Evolutionary conservation across 2,329 filamentous ascomycete genomes (phyloP).

Genomic region (Hypomyces perniciosus): DNA sequence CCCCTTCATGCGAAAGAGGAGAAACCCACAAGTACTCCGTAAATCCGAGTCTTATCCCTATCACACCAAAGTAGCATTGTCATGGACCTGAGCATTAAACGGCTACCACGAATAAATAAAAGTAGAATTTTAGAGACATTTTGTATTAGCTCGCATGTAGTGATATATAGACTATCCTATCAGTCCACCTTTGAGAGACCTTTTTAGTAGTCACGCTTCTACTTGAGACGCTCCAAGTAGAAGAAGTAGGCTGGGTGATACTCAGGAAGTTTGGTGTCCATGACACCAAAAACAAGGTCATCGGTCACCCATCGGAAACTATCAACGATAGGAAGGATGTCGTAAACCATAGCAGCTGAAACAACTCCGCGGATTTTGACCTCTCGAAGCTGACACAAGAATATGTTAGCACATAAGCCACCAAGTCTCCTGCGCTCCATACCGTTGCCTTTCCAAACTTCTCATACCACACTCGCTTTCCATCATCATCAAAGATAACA

Average conservation of each 20-base stretch:
- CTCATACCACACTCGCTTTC: conserved; percentile 9
- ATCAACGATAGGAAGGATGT: conserved; percentile 26
- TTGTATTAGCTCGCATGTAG: too few species aligned
- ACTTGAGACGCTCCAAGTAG: conserved; percentile 14
- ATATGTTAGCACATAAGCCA: background rate
- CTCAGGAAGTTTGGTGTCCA: conserved; percentile 19
- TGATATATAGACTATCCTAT: too few species aligned
- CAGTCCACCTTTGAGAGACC: too few species aligned
- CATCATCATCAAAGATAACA: conserved; percentile 15
- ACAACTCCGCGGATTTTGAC: conserved; percentile 20
- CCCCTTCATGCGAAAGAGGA: too few species aligned
- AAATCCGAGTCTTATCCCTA: too few species aligned
- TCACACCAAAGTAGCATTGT: too few species aligned
- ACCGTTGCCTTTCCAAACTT: background rate
- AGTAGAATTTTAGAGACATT: too few species aligned
- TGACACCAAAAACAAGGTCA: conserved; percentile 21
- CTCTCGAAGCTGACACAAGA: conserved; percentile 17
- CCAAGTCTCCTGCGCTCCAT: background rate
- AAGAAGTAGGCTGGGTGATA: conserved; percentile 21
- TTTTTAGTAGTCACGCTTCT: too few species aligned
- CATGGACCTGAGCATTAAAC: too few species aligned
- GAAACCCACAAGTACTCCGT: too few species aligned
- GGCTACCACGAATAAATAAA: too few species aligned
- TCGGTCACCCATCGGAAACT: conserved; percentile 24
- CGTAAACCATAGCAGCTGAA: conserved; percentile 25